A percentile compares a stretch with the other conserved stretches of the same genome.
Conservation (phyloP, 305 asterid species). For the Solanum hybrid region DNA sequence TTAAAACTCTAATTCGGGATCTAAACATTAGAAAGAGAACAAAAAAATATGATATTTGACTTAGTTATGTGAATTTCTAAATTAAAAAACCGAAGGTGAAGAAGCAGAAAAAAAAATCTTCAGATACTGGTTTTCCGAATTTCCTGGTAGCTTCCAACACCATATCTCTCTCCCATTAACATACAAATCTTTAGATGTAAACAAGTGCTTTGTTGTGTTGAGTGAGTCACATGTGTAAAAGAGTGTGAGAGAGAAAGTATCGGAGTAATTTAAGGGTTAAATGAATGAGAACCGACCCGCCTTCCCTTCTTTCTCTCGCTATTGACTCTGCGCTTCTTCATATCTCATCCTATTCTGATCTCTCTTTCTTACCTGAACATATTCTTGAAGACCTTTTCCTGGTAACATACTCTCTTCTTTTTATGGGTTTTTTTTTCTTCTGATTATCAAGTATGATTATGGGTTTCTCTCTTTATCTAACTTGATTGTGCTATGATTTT, state of each 20-base stretch:
- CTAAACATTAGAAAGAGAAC: too few relatives aligned
- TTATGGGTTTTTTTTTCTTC: neutral
- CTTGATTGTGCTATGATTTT: neutral
- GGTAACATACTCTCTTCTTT: slow-evolving; percentile 20
- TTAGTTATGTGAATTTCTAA: too few relatives aligned
- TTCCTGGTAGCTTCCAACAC: neutral
- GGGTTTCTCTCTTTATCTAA: neutral
- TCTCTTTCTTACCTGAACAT: slow-evolving; percentile 76
- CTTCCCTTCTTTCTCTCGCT: slow-evolving; percentile 69
- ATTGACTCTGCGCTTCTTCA: slow-evolving; percentile 56
- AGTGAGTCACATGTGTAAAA: neutral
- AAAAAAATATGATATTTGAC: too few relatives aligned
- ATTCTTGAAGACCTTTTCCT: slow-evolving; percentile 57
- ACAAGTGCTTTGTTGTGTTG: neutral
- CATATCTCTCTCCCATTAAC: neutral
- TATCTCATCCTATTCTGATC: slow-evolving; percentile 51
- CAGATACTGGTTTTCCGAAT: neutral
- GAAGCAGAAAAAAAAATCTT: neutral
- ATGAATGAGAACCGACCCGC: slow-evolving; percentile 68
- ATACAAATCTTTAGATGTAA: neutral
- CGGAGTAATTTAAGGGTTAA: slow-evolving; percentile 24
- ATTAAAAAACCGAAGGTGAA: neutral
- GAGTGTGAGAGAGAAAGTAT: slow-evolving; percentile 8
- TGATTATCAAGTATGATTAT: neutral
- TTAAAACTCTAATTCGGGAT: accelerated